A percentile compares a stretch with the other conserved stretches of the same genome.
phyloP scores from a whole-genome alignment of 352 stramenopile genomes.

The Phytophthora boehmeriae region DNA sequence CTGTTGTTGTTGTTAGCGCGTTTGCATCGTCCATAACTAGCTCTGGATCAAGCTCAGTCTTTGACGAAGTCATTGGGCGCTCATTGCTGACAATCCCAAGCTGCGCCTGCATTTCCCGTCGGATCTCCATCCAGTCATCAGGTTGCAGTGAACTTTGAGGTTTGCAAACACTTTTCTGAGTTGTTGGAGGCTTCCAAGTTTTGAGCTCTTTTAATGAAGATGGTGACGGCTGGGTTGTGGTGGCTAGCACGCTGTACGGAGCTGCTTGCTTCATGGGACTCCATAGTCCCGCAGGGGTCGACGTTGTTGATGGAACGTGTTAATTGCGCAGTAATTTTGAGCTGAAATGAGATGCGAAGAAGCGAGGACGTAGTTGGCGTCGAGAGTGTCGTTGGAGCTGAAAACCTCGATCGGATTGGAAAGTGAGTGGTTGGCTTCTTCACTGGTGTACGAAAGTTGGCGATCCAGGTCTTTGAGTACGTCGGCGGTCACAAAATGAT shows the following conservation, averaged over 20 bases:
- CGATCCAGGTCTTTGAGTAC: slow-evolving; percentile 24
- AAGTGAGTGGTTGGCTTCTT: slow-evolving; percentile 21
- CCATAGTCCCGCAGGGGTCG: slow-evolving; percentile 42
- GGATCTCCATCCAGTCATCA: slow-evolving; percentile 45
- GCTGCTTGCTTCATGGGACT: slow-evolving; percentile 42
- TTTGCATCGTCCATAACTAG: slow-evolving; percentile 12
- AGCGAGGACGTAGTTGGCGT: slow-evolving; percentile 76
- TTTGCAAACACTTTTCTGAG: slow-evolving; percentile 5
- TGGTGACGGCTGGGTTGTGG: neutral
- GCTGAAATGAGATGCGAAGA: slow-evolving; percentile 46
- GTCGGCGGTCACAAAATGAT: slow-evolving; percentile 43
- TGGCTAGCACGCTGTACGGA: slow-evolving; percentile 22
- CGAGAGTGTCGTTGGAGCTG: slow-evolving; percentile 55
- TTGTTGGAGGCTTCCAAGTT: slow-evolving; percentile 9
- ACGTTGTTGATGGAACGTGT: slow-evolving; percentile 34
- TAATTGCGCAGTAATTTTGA: slow-evolving; percentile 62
- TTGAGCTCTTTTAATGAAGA: slow-evolving; percentile 20
- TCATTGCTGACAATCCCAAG: slow-evolving; percentile 28
- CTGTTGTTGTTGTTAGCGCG: slow-evolving; percentile 30
- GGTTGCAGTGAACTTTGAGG: neutral
- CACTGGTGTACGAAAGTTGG: slow-evolving; percentile 35
- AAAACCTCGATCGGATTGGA: slow-evolving; percentile 52
- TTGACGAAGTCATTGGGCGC: neutral
- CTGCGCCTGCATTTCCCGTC: slow-evolving; percentile 38
- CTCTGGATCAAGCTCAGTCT: neutral